These are phyloP conservation scores for Trichoderma asperellum DNA, from an alignment of 2,329 filamentous ascomycete species.

Conservation along the genomic window DNA sequence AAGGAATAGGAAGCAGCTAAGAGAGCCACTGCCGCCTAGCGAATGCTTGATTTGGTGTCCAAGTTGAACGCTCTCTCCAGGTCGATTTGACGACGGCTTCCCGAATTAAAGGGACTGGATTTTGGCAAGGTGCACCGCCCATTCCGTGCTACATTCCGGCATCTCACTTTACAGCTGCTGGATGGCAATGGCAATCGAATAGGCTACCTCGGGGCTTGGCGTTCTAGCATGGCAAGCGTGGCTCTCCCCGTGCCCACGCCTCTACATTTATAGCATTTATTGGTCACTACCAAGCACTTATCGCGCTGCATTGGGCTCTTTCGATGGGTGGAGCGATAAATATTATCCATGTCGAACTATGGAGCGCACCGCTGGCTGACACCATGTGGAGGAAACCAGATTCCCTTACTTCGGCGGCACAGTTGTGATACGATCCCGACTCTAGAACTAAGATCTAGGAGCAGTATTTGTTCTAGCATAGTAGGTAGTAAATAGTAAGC, in stretches of 20 bases:
- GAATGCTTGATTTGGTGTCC: background rate
- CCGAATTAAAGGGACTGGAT: background rate
- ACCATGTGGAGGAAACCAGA: background rate
- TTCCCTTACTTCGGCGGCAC: background rate
- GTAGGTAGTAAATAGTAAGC: background rate
- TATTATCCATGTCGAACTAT: background rate
- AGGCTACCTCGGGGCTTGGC: background rate
- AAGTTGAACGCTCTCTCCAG: background rate
- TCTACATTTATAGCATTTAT: background rate
- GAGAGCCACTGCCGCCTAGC: constrained; percentile 2
- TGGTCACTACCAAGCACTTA: background rate
- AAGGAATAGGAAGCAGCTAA: constrained; percentile 2
- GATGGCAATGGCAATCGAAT: background rate
- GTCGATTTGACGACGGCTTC: background rate
- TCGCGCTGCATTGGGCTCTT: background rate
- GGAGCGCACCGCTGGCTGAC: background rate
- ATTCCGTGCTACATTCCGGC: background rate
- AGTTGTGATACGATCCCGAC: background rate
- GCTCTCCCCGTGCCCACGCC: background rate
- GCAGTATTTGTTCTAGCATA: background rate
- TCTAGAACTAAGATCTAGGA: background rate
- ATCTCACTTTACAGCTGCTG: background rate
- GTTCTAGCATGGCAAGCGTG: background rate
- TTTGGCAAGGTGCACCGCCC: background rate
- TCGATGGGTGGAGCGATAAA: background rate